Percentiles rank a stretch among this genome's conserved stretches.
These are phyloP conservation scores for Cladorrhinum sp. DNA, from an alignment of 2,329 filamentous ascomycete species.

Conservation along the genomic window DNA sequence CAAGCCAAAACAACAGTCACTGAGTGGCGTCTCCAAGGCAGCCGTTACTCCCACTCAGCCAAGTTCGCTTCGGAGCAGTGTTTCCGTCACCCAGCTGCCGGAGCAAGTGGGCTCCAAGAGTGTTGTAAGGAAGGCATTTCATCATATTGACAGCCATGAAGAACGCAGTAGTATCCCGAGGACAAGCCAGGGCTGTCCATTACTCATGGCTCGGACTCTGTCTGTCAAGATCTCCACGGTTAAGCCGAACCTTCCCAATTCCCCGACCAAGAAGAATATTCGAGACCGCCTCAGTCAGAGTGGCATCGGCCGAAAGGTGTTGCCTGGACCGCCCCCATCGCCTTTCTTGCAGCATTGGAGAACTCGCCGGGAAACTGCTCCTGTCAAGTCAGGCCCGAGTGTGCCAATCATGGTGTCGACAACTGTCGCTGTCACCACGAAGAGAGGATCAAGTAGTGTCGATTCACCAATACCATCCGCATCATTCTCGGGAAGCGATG, in stretches of 20 bases:
- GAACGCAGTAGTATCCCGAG: background rate
- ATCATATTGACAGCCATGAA: conserved; percentile 1
- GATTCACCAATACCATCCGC: conserved; percentile 8
- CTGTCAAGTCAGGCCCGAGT: conserved; percentile 16
- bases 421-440: conserved; percentile 18
- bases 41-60: background rate
- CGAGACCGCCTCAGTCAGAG: conserved; percentile 4
- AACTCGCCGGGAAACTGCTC: conserved; percentile 12
- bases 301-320: background rate
- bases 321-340: conserved; percentile 2
- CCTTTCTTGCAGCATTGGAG: conserved; percentile 24
- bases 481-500: background rate
- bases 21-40: background rate
- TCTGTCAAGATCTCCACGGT: conserved; percentile 18
- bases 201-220: conserved; percentile 15
- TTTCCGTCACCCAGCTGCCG: background rate
- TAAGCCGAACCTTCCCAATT: conserved; percentile 26
- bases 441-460: conserved; percentile 1
- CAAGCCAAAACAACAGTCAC: background rate
- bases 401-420: conserved; percentile 23
- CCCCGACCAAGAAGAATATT: conserved; percentile 30
- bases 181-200: conserved; percentile 10
- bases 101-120: background rate
- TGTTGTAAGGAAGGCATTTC: background rate
- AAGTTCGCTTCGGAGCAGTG: background rate